Conservation (phyloP, 2,329 filamentous ascomycete genomes). For the Fusarium guadeloupense region DNA sequence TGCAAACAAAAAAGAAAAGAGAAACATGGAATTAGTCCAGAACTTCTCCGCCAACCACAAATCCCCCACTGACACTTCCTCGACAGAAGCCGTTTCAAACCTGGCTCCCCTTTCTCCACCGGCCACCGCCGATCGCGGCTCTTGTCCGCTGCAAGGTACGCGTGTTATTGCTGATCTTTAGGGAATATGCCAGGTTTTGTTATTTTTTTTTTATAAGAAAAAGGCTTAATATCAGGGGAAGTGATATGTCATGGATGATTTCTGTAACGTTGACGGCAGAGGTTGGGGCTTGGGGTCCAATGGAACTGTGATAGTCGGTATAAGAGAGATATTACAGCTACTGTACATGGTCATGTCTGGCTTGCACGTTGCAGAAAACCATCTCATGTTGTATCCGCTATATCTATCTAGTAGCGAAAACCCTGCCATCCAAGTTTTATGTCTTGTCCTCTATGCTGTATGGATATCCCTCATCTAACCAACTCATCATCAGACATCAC, state of each 20-base stretch:
- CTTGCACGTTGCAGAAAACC: background rate
- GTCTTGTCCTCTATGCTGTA: constrained; percentile 6
- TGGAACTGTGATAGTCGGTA: background rate
- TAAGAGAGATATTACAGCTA: background rate
- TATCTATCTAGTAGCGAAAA: background rate
- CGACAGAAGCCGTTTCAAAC: constrained; percentile 27
- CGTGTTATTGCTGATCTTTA: constrained; percentile 11
- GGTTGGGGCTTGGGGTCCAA: constrained; percentile 20
- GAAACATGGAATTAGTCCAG: too few species aligned
- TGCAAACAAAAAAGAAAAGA: background rate
- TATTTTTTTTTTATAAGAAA: too few species aligned
- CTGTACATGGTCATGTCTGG: background rate
- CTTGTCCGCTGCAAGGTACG: constrained; percentile 6
- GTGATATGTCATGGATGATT: background rate
- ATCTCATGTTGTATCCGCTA: background rate
- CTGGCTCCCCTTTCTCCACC: constrained; percentile 18
- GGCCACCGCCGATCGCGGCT: constrained; percentile 4
- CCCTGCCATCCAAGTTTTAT: background rate
- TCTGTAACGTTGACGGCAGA: background rate
- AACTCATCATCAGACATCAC: constrained; percentile 1
- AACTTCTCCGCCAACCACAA: background rate
- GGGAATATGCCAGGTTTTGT: background rate
- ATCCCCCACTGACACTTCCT: constrained; percentile 14
- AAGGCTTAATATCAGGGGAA: constrained; percentile 1
- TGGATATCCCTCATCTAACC: background rate